Evolutionary conservation across 2,329 filamentous ascomycete species (phyloP), one percentile per base, ranked within the genome.

Genomic region (Didymella segeticola): DNA sequence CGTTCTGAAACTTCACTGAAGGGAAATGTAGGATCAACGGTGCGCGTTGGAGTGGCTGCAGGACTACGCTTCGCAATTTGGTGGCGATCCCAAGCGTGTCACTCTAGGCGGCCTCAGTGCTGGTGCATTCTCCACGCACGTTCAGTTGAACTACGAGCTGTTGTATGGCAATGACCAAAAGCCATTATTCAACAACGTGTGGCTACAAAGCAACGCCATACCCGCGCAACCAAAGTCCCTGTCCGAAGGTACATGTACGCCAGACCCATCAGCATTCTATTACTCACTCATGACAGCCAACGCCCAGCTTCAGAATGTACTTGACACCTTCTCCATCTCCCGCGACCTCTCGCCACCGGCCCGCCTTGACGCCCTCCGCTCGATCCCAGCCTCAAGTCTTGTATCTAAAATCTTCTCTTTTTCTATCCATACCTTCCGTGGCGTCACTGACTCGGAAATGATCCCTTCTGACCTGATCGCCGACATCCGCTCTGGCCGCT

Each of bases 181-280:
- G 9, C 43, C 49, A 11, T 25, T 53, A 2, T 53, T 53, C 17
- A 39, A 37, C 10, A 49, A 34, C 8, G 29, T 55, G 6, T 51
- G 45, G 45, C 17, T 55, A 10, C 45, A 55, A 15, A 50, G 45
- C 8, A 55, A 55, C 15, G 52, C 52, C n/a, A 42, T 55, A 29
- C 52, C 52, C 23, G 52, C 52, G 3, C 52, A 55, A 23, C 52
- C 52, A 5, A 55, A 55, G 34, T 29, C 19, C 10, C 29, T 53
- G 2, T 4, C 30, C 3, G 49, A 53, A 53, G 49, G 49, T 53
- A 37, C 2, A 7, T 14, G 14, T 10, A 26, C 8, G 7, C 14
- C 25, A 17, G 11, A 9, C 14, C 19, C 17, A n/a, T 4, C n/a
- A 19, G 5, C 4, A n/a, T n/a, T 10, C 12, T 5, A 15, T 19